Evolutionary conservation across 495 filamentous ascomycete species (phyloP), one percentile per base, ranked within the genome.

Genomic region (Lasiosphaeriaceae sp.): DNA sequence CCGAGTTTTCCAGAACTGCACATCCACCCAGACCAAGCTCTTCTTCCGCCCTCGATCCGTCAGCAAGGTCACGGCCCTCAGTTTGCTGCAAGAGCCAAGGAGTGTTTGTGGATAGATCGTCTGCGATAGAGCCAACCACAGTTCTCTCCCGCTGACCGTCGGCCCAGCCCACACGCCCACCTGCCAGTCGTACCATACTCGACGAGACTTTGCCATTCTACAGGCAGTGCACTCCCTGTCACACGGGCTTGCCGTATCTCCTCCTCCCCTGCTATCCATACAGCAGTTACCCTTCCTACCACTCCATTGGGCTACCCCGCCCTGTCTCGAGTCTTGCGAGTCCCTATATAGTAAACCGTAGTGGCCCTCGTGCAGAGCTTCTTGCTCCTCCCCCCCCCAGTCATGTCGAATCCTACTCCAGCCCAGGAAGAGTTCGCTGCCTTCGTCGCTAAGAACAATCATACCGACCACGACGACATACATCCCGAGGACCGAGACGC

Each of bases 371-470:
- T 24, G 34, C 17, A 14, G 17, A 43, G 23, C 41, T 20, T 24
- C 14, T 49, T 47, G 35, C 45, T 46, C 52, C 54, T 55, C 56
- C 56, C 61, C 46, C 34, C 31, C 52, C 58, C 70, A 77, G 83
- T 29, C 54, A 89, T 89, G 85, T 72, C 59, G 44, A 71, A 77
- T 46, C 75, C 71, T 7, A 77, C 73, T 23, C 71, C 86, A 37
- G 91, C 90, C 44, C 89, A 95, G 75, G 86, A 92, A 74, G 92
- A 96, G 77, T 92, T 92, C 79, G 81, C 90, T 67, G 74, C 76
- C 52, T 79, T 96, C 60, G 75, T 92, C 54, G 75, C 78, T 63
- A 84, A 80, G 56, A 80, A 76, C 67, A 72, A 69, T 61, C 73
- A 61, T 60, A 77, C 67, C 47, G 74, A 63, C 52, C 67, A 63